Base-by-base conservation (phyloP, 257 asterid genomes). In the Lycium barbarum region DNA sequence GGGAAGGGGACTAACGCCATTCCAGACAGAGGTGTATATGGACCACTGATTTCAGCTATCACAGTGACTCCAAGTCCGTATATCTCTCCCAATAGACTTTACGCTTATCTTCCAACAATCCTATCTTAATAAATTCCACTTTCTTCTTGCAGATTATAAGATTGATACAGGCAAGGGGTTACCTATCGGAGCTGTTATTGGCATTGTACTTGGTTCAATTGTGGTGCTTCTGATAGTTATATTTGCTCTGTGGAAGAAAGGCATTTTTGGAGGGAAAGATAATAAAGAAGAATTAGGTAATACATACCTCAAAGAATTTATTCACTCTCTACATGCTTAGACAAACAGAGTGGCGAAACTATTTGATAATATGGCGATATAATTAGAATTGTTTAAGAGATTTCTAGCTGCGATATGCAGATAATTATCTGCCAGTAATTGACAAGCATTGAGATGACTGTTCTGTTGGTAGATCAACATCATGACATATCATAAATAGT, bases 21-120 rank as follows among this genome's bases (percentile, higher is more conserved):
- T 87, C 99, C 99, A 33, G 84, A 84, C 26, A 91, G 97, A 89
- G 97, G 98, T 82, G 94, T 90, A 81, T 94, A 96, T 70, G 99
- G 99, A 86, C 98, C 99, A 13, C 89, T 96, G 86, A 90, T 96
- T 87, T 96, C 99, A 49, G 99, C 98, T 17, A 96, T 96, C 62
- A 85, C 97, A 2, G 90, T 96, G 71, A 96, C 98, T 53, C 95
- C 98, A 86, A 96, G 98, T 93, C 76, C 86, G 95, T 85, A 73
- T 49, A 63, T 76, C 49, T 82, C 17, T 4, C 11, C 72, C 59
- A 47, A 79, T 83, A 43, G 54, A 10, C 85, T 15, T 79, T 35
- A n/a, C 4, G 10, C 68, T 43, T 68, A 80, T 81, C 58, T 63
- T 80, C 80, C n/a, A 47, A 82, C 45, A 33, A 82, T 82, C 8